Percentiles rank a stretch among this genome's conserved stretches.
phyloP scores from a whole-genome alignment of 768 basidiomycete species.

The Lepiota venenata region DNA sequence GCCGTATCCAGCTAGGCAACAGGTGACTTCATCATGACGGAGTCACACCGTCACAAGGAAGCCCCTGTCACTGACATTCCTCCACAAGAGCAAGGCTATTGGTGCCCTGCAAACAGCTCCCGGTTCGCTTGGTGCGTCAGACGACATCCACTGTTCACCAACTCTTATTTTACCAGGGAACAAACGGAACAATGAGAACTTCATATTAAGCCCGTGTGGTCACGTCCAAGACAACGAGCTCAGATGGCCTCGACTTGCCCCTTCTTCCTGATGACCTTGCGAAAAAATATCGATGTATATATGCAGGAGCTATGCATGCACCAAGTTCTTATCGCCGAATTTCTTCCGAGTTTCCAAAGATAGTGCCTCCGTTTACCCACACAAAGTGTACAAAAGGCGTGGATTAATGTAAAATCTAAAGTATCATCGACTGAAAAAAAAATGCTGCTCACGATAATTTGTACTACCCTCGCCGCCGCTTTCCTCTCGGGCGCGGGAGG shows the following conservation, averaged over 20 bases:
- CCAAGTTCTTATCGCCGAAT: not conserved
- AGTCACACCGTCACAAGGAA: not conserved
- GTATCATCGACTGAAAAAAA: not conserved
- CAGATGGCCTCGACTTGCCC: not conserved
- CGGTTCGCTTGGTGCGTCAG: no score
- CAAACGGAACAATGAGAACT: no score
- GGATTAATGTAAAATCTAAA: not conserved
- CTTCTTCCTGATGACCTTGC: not conserved
- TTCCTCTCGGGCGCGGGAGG: slow-evolving; percentile 15
- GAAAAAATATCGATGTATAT: not conserved
- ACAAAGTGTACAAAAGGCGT: not conserved
- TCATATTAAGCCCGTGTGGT: no score
- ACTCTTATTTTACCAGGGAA: no score
- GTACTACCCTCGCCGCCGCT: not conserved
- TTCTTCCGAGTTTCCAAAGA: not conserved
- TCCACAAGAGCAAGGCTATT: no score
- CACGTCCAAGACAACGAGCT: not conserved
- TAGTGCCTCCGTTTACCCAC: not conserved
- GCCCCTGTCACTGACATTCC: no score
- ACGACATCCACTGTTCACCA: no score
- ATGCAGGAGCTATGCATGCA: not conserved
- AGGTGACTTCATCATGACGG: slow-evolving; percentile 5
- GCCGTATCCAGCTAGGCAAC: not conserved
- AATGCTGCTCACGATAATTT: not conserved
- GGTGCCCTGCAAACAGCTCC: no score